Evolutionary conservation across 345 rosid species (phyloP), one percentile per base, ranked within the genome.

Genomic region (Boechera stricta): DNA sequence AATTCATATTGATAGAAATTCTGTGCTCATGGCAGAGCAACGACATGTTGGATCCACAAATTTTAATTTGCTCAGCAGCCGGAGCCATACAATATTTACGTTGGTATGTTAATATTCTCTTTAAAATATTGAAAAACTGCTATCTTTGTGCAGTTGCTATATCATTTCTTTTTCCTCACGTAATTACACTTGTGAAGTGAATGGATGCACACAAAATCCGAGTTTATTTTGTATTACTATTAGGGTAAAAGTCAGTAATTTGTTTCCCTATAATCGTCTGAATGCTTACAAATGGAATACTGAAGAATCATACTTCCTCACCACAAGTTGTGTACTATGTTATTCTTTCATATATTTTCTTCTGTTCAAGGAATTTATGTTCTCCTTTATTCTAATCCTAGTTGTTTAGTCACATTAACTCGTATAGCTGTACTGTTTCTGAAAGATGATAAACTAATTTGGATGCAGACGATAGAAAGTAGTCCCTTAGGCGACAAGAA

Each of bases 1-100:
- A 31, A 58, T 35, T 36, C 72, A 36, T 58, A 41, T 11, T 73
- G 45, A 78, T 64, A 32, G 59, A 52, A 58, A 2, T 24, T 55
- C 58, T 60, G 76, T 59, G 75, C 82, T 80, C 72, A 51, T 59
- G 45, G 75, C 90, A 96, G 99, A 96, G 83, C 99, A 96, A 82
- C 89, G 99, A 44, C 99, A 96, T 71, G 94, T 96, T 81, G 98
- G 99, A 47, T 96, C 99, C 65, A 96, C 99, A 66, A 96, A 88
- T 77, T 96, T 92, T 84, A 96, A 96, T 85, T 76, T 96, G 77
- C 94, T 85, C 47, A 96, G 99, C 93, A 96, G 99, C 89, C 83
- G 99, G 81, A 93, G 99, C 86, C 99, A 96, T 84, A 92, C 99
- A 61, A 91, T 96, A 81, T 96, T 96, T 80, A 96, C 98, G n/a